These are phyloP conservation scores for Colletotrichum tropicicola DNA, from an alignment of 2,329 filamentous ascomycete species.

Conservation along the genomic window DNA sequence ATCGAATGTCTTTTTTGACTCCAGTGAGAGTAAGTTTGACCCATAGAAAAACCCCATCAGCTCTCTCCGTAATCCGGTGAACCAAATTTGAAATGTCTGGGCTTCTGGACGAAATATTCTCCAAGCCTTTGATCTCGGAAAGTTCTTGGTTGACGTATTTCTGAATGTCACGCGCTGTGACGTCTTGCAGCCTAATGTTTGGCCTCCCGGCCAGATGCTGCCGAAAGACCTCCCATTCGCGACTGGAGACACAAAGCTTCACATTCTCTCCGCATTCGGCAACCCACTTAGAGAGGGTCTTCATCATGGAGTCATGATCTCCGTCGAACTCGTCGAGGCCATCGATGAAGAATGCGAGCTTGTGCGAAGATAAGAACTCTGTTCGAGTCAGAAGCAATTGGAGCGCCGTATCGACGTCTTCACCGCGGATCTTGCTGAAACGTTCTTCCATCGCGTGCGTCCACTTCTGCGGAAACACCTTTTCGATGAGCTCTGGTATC, in stretches of 20 bases:
- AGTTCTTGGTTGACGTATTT: neutral
- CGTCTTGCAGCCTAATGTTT: neutral
- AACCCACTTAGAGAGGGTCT: neutral
- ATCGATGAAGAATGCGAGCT: constrained; percentile 5
- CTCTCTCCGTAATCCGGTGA: neutral
- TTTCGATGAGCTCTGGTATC: neutral
- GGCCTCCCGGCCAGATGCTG: neutral
- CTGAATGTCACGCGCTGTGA: neutral
- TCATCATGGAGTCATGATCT: neutral
- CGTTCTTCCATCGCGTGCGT: neutral
- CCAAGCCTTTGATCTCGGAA: neutral
- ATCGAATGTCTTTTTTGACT: neutral
- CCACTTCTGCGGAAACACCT: neutral
- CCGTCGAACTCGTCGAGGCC: constrained; percentile 14
- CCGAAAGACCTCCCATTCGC: neutral
- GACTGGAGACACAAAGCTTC: neutral
- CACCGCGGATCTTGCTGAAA: neutral
- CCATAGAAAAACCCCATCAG: constrained; percentile 10
- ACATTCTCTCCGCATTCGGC: neutral
- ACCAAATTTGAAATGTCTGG: accelerated
- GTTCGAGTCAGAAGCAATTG: neutral
- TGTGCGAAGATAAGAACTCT: neutral
- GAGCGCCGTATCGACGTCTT: neutral
- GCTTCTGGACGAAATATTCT: too few relatives aligned
- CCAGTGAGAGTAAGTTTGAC: neutral